phyloP scores from a whole-genome alignment of 108 stramenopile species.

The Aurantiochytrium sp. region DNA sequence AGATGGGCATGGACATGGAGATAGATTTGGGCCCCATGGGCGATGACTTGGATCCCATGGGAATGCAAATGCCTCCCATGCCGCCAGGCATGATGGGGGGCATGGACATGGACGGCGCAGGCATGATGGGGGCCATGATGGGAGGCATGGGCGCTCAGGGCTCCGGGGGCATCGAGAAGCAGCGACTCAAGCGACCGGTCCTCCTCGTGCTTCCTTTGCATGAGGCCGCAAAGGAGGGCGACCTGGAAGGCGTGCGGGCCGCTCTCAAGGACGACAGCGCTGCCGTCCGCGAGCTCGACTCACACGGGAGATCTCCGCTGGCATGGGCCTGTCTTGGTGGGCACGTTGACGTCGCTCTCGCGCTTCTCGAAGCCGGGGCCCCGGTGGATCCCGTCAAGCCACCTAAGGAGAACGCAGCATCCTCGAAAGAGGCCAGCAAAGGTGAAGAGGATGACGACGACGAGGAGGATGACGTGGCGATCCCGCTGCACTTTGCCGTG shows the following conservation, averaged over 20 bases:
- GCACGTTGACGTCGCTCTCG: not conserved
- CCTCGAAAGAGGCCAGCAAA: no score
- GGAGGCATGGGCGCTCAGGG: not conserved
- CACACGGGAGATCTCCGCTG: not conserved
- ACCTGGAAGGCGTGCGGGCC: not conserved
- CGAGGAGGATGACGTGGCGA: not conserved
- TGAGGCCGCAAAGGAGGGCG: not conserved
- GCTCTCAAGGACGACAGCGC: not conserved
- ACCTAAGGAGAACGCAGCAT: no score
- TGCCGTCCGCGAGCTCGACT: not conserved
- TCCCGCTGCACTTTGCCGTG: conserved; percentile 8
- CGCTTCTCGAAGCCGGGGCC: not conserved
- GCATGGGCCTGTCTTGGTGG: conserved; percentile 17
- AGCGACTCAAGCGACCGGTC: not conserved
- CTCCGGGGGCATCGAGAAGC: not conserved
- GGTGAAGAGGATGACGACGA: not conserved
- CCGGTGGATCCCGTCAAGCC: not conserved
- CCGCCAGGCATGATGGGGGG: not conserved
- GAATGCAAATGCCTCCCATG: not conserved
- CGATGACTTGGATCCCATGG: not conserved
- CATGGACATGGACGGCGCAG: not conserved
- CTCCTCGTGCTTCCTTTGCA: not conserved
- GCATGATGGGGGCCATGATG: not conserved
- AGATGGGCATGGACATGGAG: not conserved
- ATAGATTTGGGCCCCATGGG: not conserved